A percentile compares a stretch with the other conserved stretches of the same genome.
phyloP scores from a whole-genome alignment of 2,329 filamentous ascomycete species.

The Thelonectria rubi region DNA sequence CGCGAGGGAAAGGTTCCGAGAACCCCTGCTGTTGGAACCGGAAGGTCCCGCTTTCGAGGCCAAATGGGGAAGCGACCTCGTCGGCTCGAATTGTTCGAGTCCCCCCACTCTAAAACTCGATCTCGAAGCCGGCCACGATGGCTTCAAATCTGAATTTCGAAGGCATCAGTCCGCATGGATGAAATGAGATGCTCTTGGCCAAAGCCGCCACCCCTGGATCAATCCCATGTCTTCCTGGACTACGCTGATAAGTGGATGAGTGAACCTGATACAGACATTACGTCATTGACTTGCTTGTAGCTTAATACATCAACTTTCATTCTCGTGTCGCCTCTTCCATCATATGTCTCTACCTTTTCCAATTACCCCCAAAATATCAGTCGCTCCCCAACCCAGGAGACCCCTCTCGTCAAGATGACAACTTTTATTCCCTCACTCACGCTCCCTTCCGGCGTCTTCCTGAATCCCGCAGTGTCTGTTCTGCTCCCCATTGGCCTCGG shows the following conservation, averaged over 20 bases:
- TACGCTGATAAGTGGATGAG: not conserved
- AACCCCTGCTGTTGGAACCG: too few relatives aligned
- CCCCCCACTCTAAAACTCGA: slow-evolving; percentile 18
- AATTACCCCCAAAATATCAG: not conserved
- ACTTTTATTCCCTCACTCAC: slow-evolving; percentile 82
- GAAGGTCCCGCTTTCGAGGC: slow-evolving; percentile 10
- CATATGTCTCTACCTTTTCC: not conserved
- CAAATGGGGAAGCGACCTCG: slow-evolving; percentile 31
- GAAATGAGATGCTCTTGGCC: not conserved
- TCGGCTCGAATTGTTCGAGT: not conserved
- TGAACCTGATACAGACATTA: slow-evolving; percentile 31
- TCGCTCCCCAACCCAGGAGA: not conserved
- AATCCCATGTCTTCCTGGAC: not conserved
- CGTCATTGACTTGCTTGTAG: slow-evolving; percentile 33
- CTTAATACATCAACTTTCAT: slow-evolving; percentile 1
- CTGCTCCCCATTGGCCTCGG: slow-evolving; percentile 80
- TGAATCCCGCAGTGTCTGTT: slow-evolving; percentile 75
- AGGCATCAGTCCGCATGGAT: slow-evolving; percentile 32
- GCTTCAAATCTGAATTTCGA: slow-evolving; percentile 25
- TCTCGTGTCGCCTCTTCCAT: not conserved
- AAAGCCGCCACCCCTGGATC: slow-evolving; percentile 14
- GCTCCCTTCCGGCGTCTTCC: slow-evolving; percentile 75
- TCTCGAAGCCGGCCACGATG: slow-evolving; percentile 17
- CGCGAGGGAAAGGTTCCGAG: too few relatives aligned
- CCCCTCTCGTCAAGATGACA: slow-evolving; percentile 67